Evolutionary conservation across 345 rosid genomes (phyloP).

Genomic region (Eucalyptus lansdowneana): DNA sequence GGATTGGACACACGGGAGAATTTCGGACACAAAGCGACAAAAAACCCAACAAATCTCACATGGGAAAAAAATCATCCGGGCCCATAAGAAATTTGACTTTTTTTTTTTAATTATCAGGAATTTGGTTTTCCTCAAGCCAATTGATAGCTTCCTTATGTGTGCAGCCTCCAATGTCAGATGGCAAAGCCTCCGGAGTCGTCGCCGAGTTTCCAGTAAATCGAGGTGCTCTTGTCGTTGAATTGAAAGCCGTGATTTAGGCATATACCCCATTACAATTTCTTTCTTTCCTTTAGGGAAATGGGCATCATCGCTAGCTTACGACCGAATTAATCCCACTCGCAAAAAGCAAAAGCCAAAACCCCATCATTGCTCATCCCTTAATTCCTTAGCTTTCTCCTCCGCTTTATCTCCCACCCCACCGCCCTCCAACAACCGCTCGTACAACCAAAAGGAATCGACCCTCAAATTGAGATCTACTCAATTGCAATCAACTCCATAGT

Average conservation of each 20-base stretch:
- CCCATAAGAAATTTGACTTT: not conserved
- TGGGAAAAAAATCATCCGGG: not conserved
- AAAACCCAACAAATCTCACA: not conserved
- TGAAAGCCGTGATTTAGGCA: not conserved
- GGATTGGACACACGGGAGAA: not conserved
- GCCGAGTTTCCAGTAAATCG: not conserved
- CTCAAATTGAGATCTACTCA: not conserved
- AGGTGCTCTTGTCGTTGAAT: not conserved
- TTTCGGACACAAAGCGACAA: not conserved
- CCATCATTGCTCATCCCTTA: not conserved
- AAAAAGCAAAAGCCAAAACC: not conserved
- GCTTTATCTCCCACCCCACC: not conserved
- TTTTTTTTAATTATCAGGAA: not conserved
- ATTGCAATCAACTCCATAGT: not conserved
- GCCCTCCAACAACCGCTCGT: not conserved
- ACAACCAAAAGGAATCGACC: not conserved
- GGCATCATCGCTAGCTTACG: not conserved
- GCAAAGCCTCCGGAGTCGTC: not conserved
- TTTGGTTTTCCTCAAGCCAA: not conserved
- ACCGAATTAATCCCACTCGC: not conserved
- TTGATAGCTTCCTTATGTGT: accelerated
- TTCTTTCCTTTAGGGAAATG: not conserved
- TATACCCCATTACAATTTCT: not conserved
- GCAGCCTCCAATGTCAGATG: not conserved
- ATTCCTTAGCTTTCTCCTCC: not conserved